Conservation (phyloP, 2,329 filamentous ascomycete species). For the Trichoderma pleuroti region DNA sequence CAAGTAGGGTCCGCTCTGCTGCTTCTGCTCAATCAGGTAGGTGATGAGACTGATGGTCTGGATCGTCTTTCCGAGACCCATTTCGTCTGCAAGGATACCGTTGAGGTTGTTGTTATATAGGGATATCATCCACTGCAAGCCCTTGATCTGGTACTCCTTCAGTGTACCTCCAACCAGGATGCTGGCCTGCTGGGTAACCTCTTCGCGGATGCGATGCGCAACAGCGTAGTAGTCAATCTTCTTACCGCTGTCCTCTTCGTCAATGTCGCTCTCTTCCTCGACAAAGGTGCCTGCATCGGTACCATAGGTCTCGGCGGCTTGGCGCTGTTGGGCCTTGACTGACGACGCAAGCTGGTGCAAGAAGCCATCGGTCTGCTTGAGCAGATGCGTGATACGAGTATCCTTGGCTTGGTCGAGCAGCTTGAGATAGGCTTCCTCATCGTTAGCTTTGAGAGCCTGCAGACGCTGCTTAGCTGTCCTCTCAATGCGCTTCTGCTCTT, state of each 20-base stretch:
- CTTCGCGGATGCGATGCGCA: conserved; percentile 92
- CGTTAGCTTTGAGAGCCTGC: conserved; percentile 96
- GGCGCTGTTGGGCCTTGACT: conserved; percentile 89
- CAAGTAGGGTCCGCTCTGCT: conserved; percentile 85
- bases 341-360: conserved; percentile 91
- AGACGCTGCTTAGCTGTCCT: conserved; percentile 98
- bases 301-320: conserved; percentile 74
- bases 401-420: conserved; percentile 98
- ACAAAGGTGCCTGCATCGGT: conserved; percentile 51
- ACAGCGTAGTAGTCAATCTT: conserved; percentile 99
- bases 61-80: conserved; percentile 99
- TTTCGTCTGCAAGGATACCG: conserved; percentile 96
- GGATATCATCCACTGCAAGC: conserved; percentile 99
- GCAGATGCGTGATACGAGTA: conserved; percentile 95
- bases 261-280: conserved; percentile 65
- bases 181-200: conserved; percentile 74
- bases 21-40: conserved; percentile 94
- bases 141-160: conserved; percentile 98
- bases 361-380: conserved; percentile 97
- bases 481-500: conserved; percentile 98
- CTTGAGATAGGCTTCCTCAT: conserved; percentile 98
- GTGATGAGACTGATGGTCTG: conserved; percentile 98
- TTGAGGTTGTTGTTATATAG: conserved; percentile 99
- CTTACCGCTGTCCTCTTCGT: conserved; percentile 64
- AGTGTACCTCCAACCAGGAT: conserved; percentile 89